Evolutionary conservation across 2,329 filamentous ascomycete species (phyloP).

Genomic region (Pyricularia grisea): DNA sequence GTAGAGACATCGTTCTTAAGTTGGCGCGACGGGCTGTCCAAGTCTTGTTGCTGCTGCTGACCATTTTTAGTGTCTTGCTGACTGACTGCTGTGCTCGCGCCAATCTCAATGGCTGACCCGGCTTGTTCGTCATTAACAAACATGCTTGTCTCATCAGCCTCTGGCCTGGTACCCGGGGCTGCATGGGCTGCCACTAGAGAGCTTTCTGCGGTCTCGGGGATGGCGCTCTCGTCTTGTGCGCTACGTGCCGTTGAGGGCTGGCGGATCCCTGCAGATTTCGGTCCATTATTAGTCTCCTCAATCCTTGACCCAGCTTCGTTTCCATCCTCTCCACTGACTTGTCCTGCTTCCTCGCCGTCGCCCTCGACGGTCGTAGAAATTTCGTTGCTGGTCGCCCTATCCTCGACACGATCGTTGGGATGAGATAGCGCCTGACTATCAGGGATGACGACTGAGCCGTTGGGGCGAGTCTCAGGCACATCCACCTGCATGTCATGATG

Average conservation of each 20-base stretch:
- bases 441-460: conserved; percentile 11
- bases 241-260: neutral
- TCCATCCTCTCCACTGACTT: neutral
- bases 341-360: conserved; percentile 1
- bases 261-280: neutral
- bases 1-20: conserved; percentile 10
- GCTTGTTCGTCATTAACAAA: neutral
- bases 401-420: neutral
- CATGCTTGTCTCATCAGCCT: neutral
- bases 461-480: conserved; percentile 4
- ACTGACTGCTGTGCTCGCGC: neutral
- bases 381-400: conserved; percentile 6
- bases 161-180: neutral
- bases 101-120: neutral
- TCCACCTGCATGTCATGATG: conserved; percentile 4
- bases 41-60: conserved; percentile 4
- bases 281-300: neutral
- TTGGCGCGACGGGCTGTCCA: conserved; percentile 21
- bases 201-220: neutral
- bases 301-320: neutral
- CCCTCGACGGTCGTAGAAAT: conserved; percentile 2
- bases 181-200: neutral
- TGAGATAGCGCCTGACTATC: conserved; percentile 21
- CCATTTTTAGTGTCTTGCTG: neutral
- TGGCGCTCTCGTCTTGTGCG: neutral